A percentile compares a stretch with the other conserved stretches of the same genome.
Conservation (phyloP, 1,139 yeast genomes). For the Citeromyces hawaiiensis region DNA sequence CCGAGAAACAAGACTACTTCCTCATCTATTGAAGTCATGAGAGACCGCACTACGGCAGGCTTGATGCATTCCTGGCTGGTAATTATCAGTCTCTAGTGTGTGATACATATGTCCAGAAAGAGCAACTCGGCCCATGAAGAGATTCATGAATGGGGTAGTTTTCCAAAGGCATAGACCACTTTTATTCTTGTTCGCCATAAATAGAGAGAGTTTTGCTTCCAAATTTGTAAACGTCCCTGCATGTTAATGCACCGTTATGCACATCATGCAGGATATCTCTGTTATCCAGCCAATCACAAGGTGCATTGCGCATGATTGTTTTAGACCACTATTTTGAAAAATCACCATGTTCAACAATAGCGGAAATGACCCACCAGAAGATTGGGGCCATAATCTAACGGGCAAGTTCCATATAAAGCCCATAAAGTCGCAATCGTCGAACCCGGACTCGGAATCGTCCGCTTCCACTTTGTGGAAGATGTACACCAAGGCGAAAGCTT, state of each 20-base stretch:
- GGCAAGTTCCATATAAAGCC: constrained; percentile 1
- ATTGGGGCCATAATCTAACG: not conserved
- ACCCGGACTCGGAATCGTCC: constrained; percentile 17
- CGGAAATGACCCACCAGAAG: not conserved
- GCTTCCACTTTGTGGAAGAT: constrained; percentile 68
- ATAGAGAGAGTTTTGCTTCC: no score
- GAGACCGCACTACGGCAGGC: no score
- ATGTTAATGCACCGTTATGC: not conserved
- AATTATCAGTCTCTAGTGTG: no score
- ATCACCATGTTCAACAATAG: not conserved
- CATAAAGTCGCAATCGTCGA: constrained; percentile 9
- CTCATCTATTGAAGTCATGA: no score
- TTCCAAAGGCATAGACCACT: no score
- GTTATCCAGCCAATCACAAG: not conserved
- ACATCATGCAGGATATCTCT: not conserved
- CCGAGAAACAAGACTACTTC: no score
- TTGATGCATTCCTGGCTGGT: no score
- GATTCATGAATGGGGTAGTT: no score
- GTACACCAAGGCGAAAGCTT: constrained; percentile 66
- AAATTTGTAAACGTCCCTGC: not conserved
- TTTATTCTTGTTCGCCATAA: no score
- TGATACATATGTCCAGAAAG: no score
- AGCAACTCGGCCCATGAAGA: no score
- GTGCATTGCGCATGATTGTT: not conserved
- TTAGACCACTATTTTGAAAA: not conserved